Percentiles rank a stretch among this genome's conserved stretches.
Conservation (phyloP, 2,329 filamentous ascomycete species). For the Colletotrichum musae region DNA sequence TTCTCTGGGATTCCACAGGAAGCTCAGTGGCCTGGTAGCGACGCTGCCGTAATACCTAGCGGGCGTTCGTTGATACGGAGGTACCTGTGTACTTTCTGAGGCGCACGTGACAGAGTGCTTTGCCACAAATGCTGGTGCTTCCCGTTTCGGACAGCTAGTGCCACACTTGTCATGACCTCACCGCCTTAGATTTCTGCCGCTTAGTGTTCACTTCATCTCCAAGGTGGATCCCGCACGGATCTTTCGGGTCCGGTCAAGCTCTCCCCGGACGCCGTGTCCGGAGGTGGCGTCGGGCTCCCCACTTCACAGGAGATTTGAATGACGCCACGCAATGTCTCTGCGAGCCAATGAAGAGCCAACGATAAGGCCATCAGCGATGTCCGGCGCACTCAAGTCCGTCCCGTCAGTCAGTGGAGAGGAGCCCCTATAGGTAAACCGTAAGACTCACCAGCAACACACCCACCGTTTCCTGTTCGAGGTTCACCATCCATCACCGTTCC, state of each 20-base stretch:
- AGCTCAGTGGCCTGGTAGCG: neutral
- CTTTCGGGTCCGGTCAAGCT: conserved; percentile 14
- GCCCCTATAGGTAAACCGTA: no score
- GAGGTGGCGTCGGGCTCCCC: neutral
- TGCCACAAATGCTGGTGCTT: neutral
- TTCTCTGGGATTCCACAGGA: conserved; percentile 33
- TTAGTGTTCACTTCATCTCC: no score
- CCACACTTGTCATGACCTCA: conserved; percentile 1
- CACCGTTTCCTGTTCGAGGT: no score
- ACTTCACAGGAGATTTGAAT: neutral
- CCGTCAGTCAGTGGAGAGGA: no score
- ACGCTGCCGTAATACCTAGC: no score
- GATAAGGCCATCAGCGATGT: neutral
- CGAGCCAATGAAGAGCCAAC: neutral
- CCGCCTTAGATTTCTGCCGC: neutral
- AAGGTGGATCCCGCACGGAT: neutral
- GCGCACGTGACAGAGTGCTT: conserved; percentile 5
- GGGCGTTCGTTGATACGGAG: neutral
- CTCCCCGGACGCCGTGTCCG: conserved; percentile 4
- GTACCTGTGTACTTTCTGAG: no score
- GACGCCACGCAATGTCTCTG: conserved; percentile 3
- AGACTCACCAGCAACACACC: no score
- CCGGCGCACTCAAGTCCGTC: no score
- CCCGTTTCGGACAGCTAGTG: conserved; percentile 18
- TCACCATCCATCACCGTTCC: no score